Conservation (phyloP, 2,329 filamentous ascomycete genomes). For the Aspergillus unguis region DNA sequence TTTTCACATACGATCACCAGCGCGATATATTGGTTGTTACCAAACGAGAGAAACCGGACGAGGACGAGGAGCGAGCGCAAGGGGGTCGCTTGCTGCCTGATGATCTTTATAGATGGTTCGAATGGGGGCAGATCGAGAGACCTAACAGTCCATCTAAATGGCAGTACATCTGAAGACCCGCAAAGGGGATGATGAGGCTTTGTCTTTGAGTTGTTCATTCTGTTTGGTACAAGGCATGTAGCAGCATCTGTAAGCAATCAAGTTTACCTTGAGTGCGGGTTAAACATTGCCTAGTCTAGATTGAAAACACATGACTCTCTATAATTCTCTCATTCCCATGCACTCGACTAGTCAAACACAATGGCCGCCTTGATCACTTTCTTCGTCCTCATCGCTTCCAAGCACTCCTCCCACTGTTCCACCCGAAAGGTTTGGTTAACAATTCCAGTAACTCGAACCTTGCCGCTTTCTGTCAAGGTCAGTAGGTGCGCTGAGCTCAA, state of each 20-base stretch:
- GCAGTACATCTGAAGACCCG: no score
- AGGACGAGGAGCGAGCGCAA: no score
- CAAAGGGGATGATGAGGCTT: no score
- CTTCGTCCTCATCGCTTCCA: constrained; percentile 70
- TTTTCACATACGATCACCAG: constrained; percentile 22
- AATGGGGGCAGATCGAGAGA: not conserved
- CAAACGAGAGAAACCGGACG: constrained; percentile 9
- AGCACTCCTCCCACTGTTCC: constrained; percentile 67
- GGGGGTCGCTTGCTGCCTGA: constrained; percentile 26
- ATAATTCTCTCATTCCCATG: not conserved
- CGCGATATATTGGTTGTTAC: constrained; percentile 25
- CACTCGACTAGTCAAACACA: constrained; percentile 56
- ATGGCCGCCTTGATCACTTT: constrained; percentile 71
- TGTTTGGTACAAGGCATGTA: no score
- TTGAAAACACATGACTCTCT: no score
- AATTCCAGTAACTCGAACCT: constrained; percentile 57
- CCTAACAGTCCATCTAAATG: no score
- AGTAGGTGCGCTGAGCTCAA: not conserved
- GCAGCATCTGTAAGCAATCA: no score
- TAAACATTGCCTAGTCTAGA: no score
- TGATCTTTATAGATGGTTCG: constrained; percentile 30
- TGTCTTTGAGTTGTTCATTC: no score
- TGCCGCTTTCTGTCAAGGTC: constrained; percentile 29
- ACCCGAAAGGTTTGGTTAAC: constrained; percentile 71
- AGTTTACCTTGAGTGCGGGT: no score